Conservation (phyloP, 106 monocot species). For the Allium sativum region DNA sequence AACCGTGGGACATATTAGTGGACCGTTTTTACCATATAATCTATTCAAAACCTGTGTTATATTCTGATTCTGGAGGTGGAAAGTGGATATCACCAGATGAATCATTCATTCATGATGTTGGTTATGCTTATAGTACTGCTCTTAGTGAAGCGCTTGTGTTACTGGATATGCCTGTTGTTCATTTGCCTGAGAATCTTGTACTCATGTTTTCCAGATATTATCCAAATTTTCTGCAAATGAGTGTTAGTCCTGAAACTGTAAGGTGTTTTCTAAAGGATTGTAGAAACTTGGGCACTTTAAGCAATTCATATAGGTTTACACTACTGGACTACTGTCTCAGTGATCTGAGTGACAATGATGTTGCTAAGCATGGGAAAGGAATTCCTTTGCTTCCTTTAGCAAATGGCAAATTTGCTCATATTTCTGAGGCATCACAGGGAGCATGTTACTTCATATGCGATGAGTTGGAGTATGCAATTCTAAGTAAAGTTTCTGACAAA, state of each 20-base stretch:
- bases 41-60: constrained; percentile 42
- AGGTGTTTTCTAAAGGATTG: constrained; percentile 50
- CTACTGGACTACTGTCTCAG: constrained; percentile 82
- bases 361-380: constrained; percentile 47
- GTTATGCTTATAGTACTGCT: constrained; percentile 28
- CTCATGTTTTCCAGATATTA: constrained; percentile 48
- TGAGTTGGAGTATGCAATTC: constrained; percentile 62
- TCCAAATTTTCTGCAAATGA: constrained; percentile 21
- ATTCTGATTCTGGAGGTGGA: constrained; percentile 51
- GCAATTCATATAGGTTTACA: constrained; percentile 45
- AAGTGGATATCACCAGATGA: constrained; percentile 76
- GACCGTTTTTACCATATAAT: constrained; percentile 44
- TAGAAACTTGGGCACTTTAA: constrained; percentile 22
- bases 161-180: constrained; percentile 69
- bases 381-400: constrained; percentile 86
- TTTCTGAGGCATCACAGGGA: constrained; percentile 33
- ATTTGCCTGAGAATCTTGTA: constrained; percentile 34
- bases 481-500: constrained; percentile 41
- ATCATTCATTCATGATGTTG: constrained; percentile 62
- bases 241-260: constrained; percentile 62
- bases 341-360: constrained; percentile 48
- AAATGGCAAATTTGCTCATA: constrained; percentile 57
- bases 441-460: constrained; percentile 53
- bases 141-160: constrained; percentile 56
- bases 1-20: constrained; percentile 76